Percentiles rank a stretch among this genome's conserved stretches.
Conservation (phyloP, 1,139 yeast genomes). For the Saccharomycopsis hybrid region DNA sequence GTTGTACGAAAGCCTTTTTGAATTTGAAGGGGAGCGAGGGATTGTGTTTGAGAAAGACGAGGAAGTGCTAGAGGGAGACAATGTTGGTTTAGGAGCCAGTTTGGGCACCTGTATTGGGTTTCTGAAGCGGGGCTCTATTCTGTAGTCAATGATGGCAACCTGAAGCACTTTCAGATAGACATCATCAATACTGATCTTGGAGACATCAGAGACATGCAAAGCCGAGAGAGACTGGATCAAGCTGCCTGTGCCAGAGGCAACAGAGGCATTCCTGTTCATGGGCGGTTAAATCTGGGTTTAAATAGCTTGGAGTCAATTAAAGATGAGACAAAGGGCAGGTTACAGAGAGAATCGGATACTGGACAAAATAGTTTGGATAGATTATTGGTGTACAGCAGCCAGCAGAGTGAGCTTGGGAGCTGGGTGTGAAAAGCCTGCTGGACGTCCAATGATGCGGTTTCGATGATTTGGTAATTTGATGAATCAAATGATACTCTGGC, state of each 20-base stretch:
- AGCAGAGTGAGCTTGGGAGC: too few relatives aligned
- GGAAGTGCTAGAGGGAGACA: background rate
- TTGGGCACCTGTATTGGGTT: constrained; percentile 31
- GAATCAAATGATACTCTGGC: too few relatives aligned
- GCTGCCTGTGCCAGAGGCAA: constrained; percentile 2
- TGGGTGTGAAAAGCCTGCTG: too few relatives aligned
- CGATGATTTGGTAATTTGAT: too few relatives aligned
- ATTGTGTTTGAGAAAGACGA: too few relatives aligned
- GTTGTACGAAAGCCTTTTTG: background rate
- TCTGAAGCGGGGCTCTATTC: constrained; percentile 52
- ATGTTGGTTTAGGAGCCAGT: constrained; percentile 9
- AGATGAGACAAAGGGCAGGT: too few relatives aligned
- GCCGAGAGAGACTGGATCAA: background rate
- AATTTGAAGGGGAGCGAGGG: background rate
- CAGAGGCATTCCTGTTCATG: constrained; percentile 1
- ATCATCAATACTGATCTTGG: constrained; percentile 25
- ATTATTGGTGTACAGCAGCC: too few relatives aligned
- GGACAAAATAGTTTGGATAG: too few relatives aligned
- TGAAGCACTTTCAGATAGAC: constrained; percentile 42
- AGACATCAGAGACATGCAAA: constrained; percentile 1
- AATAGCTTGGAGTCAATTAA: too few relatives aligned
- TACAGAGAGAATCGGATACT: too few relatives aligned
- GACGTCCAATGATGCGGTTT: too few relatives aligned
- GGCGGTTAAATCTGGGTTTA: too few relatives aligned
- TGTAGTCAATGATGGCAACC: constrained; percentile 47